These are phyloP conservation scores for Physcomitrellopsis africana DNA, from an alignment of 225 moss, liverwort and hornwort genomes.

Conservation along the genomic window DNA sequence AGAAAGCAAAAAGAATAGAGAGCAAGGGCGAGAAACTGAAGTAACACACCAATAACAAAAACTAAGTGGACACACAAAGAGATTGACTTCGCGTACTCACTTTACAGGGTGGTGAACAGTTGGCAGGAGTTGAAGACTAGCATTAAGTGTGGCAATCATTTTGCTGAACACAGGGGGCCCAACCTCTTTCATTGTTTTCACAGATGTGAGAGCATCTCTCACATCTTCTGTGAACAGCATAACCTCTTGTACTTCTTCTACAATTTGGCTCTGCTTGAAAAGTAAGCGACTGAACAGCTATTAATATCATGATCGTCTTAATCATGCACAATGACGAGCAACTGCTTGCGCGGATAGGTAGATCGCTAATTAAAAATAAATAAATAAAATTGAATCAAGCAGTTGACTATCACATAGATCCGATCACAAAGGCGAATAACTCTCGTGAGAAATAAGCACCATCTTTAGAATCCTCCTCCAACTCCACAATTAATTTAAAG, in stretches of 20 bases:
- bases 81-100: slow-evolving; percentile 44
- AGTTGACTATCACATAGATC: not conserved
- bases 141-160: slow-evolving; percentile 85
- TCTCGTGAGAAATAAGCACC: slow-evolving; percentile 1
- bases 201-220: slow-evolving; percentile 81
- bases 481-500: not conserved
- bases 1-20: slow-evolving; percentile 8
- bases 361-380: not conserved
- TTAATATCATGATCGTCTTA: not conserved
- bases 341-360: slow-evolving; percentile 10
- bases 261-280: slow-evolving; percentile 73
- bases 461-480: not conserved
- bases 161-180: slow-evolving; percentile 82
- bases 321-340: slow-evolving; percentile 3
- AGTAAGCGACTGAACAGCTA: slow-evolving; percentile 18
- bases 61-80: not conserved
- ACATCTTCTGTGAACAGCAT: slow-evolving; percentile 78
- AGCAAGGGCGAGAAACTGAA: slow-evolving; percentile 15
- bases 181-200: slow-evolving; percentile 85
- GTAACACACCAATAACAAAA: slow-evolving; percentile 11
- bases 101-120: slow-evolving; percentile 64
- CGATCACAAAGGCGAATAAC: not conserved
- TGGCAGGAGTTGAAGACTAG: slow-evolving; percentile 79
- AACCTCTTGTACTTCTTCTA: slow-evolving; percentile 67
- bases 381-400: not conserved